phyloP scores from a whole-genome alignment of 2,329 filamentous ascomycete species.

The Capronia americana region DNA sequence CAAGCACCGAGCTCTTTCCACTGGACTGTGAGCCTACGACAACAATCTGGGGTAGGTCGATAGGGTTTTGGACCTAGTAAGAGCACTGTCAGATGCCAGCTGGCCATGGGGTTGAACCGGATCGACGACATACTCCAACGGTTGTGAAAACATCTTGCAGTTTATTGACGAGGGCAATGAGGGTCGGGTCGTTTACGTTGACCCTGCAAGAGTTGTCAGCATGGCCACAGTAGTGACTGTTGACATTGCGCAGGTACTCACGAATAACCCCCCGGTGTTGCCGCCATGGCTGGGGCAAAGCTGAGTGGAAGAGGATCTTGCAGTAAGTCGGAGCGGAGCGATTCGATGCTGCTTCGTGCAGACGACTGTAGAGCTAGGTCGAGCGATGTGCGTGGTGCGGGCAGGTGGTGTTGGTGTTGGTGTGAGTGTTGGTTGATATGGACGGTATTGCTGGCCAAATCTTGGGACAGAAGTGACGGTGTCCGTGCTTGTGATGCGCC shows the following conservation, averaged over 20 bases:
- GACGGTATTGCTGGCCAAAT: conserved; percentile 30
- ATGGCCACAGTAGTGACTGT: conserved; percentile 22
- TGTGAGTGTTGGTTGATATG: conserved; percentile 23
- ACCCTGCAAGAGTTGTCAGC: conserved; percentile 56
- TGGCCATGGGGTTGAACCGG: conserved; percentile 16
- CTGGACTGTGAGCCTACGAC: conserved; percentile 98
- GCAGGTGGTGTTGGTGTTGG: conserved; percentile 14
- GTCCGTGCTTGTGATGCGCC: conserved; percentile 19
- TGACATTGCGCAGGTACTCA: conserved; percentile 46
- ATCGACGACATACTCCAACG: conserved; percentile 72
- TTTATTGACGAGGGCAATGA: conserved; percentile 92
- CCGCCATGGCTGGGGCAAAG: conserved; percentile 51
- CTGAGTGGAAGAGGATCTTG: conserved; percentile 30
- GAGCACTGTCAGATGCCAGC: conserved; percentile 40
- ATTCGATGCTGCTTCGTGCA: conserved; percentile 28
- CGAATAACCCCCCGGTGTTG: conserved; percentile 52
- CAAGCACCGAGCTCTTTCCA: conserved; percentile 97
- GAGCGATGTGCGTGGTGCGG: conserved; percentile 20
- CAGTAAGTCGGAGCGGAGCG: conserved; percentile 21
- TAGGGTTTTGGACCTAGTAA: conserved; percentile 90
- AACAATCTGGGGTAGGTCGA: conserved; percentile 97
- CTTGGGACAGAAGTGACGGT: conserved; percentile 24
- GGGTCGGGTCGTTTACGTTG: conserved; percentile 73
- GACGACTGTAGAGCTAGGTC: conserved; percentile 26
- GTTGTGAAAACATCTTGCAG: conserved; percentile 99